phyloP scores from a whole-genome alignment of 116 monocot species.

The Dioscorea cayenensis region DNA sequence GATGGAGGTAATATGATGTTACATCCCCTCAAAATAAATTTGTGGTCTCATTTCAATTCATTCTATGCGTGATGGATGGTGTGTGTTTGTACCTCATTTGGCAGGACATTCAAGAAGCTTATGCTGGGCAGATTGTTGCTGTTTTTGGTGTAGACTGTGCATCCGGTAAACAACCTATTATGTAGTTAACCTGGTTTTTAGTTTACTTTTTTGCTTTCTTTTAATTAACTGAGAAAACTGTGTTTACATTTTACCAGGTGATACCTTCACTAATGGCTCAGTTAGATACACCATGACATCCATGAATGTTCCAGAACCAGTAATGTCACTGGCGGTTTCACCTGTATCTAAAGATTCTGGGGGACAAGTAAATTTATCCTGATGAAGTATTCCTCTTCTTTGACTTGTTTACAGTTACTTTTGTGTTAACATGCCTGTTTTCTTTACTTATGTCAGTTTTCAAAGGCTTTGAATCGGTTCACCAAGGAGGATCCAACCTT shows the following conservation, averaged over 20 bases:
- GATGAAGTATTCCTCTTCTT: neutral
- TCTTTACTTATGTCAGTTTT: conserved; percentile 55
- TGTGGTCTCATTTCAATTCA: neutral
- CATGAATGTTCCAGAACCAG: conserved; percentile 99
- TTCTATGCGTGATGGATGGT: neutral
- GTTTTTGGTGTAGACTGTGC: conserved; percentile 99
- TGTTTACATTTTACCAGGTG: conserved; percentile 49
- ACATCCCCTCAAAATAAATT: neutral
- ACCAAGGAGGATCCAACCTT: conserved; percentile 97
- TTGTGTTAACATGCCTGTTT: neutral
- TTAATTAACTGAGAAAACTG: neutral
- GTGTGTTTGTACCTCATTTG: neutral
- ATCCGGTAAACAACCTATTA: conserved; percentile 44
- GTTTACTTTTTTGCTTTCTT: neutral
- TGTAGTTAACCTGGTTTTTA: neutral
- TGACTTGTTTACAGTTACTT: neutral
- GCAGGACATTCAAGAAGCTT: conserved; percentile 98
- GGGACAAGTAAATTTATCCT: conserved; percentile 63
- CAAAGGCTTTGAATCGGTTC: conserved; percentile 96
- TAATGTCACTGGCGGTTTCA: conserved; percentile 95
- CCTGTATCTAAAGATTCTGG: conserved; percentile 98
- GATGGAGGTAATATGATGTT: conserved; percentile 66
- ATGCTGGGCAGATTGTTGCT: conserved; percentile 99
- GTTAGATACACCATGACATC: conserved; percentile 99
- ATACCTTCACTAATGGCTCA: conserved; percentile 95